Evolutionary conservation across 345 rosid species (phyloP), one percentile per base, ranked within the genome.

Genomic region (Cardamine occulta): DNA sequence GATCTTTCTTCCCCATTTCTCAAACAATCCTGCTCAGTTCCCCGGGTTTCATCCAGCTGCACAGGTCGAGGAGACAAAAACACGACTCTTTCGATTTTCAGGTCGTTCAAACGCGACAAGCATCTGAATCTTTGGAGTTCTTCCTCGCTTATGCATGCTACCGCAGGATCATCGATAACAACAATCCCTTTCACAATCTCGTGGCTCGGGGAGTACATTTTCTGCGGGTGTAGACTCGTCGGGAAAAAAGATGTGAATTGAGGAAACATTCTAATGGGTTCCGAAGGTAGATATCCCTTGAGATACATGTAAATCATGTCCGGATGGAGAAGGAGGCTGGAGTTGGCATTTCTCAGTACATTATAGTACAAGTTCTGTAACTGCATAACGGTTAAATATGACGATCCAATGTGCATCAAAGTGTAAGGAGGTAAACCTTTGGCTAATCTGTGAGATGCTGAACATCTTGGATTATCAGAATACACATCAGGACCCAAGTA

Each of bases 401-500:
- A 87, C 17, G 75, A 26, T 23, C 91, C 88, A 21, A 89, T 68
- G 74, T 85, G 83, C 8, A 79, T 85, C 18, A 68, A 70, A 42
- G 86, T 80, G 79, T 85, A 89, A 13, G 91, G 93, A 3, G 86
- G 85, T 55, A 78, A 74, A 53, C 60, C 63, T 73, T 65, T 48
- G 5, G 84, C 84, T 72, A 83, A 45, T 82, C 93, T 80, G 45
- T 83, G 84, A 71, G 80, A 79, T 3, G 84, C 87, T 8, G 93
- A 89, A 68, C 76, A 54, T 74, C 89, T 82, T 74, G 89, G 89
- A 62, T 79, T 80, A 80, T 87, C 93, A 62, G 85, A 84, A 70
- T 65, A 85, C 58, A 89, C 77, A 81, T 87, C 93, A 63, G 93
- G 93, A 71, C 91, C 91, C 74, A 89, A 64, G 57, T 83, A 89